Evolutionary conservation across 495 filamentous ascomycete genomes (phyloP).

Genomic region (Cairneyella variabilis): DNA sequence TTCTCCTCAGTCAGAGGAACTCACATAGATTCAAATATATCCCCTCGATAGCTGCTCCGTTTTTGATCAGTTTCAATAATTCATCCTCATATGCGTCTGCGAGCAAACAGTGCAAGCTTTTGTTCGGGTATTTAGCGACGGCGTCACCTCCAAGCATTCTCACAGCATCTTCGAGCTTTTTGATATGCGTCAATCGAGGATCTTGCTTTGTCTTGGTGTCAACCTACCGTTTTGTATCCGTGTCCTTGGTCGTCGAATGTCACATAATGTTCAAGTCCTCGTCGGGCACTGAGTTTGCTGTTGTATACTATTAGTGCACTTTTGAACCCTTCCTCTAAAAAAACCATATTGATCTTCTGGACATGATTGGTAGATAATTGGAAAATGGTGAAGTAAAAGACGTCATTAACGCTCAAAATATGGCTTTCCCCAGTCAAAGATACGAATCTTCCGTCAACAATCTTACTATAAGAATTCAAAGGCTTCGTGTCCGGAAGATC

Average conservation of each 20-base stretch:
- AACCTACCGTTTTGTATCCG: not conserved
- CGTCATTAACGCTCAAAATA: not conserved
- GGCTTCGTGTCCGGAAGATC: conserved; percentile 1
- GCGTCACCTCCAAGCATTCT: not conserved
- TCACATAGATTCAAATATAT: no score
- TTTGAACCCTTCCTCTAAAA: not conserved
- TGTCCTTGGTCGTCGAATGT: not conserved
- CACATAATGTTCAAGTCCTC: not conserved
- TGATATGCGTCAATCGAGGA: not conserved
- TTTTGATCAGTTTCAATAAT: no score
- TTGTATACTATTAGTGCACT: not conserved
- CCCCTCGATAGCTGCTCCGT: no score
- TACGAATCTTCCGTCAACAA: not conserved
- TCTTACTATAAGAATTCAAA: not conserved
- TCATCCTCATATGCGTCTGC: no score
- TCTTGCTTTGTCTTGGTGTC: not conserved
- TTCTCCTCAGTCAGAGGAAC: no score
- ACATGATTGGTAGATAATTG: not conserved
- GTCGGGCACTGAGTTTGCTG: not conserved
- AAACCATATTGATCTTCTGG: not conserved
- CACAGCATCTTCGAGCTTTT: not conserved
- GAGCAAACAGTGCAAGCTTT: no score
- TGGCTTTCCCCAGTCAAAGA: not conserved
- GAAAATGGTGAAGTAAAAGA: not conserved
- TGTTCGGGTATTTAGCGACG: no score